A percentile compares a stretch with the other conserved stretches of the same genome.
Conservation (phyloP, 371 early-diverging fungal species). For the Mortierella sp. region DNA sequence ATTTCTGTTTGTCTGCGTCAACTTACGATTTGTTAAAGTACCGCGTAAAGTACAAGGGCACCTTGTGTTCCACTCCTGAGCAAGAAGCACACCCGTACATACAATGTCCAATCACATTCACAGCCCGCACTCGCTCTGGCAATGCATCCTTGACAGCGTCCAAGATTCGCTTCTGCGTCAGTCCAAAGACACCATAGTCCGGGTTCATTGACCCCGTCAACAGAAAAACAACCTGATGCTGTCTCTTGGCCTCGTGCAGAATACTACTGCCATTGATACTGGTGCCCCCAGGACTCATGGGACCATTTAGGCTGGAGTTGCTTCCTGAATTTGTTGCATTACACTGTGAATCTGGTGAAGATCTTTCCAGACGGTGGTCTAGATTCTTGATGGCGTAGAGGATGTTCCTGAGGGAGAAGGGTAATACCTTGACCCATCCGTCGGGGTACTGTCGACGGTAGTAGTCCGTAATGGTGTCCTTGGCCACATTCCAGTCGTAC, state of each 20-base stretch:
- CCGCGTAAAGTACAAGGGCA: conserved; percentile 58
- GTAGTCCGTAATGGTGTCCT: conserved; percentile 54
- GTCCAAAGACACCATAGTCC: conserved; percentile 53
- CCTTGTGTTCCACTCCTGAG: conserved; percentile 55
- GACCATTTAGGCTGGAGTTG: conserved; percentile 16
- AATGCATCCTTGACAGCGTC: conserved; percentile 49
- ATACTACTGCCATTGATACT: background rate
- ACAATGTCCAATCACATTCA: conserved; percentile 55
- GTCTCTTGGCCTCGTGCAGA: conserved; percentile 19
- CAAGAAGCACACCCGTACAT: conserved; percentile 58
- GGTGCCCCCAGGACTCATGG: conserved; percentile 12
- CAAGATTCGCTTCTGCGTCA: conserved; percentile 50
- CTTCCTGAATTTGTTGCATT: background rate
- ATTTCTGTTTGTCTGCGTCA: background rate
- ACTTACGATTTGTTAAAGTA: conserved; percentile 54
- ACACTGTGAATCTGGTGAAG: background rate
- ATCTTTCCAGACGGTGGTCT: conserved; percentile 43
- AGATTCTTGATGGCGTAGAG: conserved; percentile 45
- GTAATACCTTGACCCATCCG: conserved; percentile 57
- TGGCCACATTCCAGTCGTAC: conserved; percentile 59
- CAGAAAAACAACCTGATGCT: conserved; percentile 52
- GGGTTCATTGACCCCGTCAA: conserved; percentile 58
- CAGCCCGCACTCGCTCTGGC: conserved; percentile 44
- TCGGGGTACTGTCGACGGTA: conserved; percentile 52
- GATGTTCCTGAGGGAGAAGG: conserved; percentile 56